Conservation (phyloP, 495 filamentous ascomycete genomes). For the Trichocladium antarcticum region DNA sequence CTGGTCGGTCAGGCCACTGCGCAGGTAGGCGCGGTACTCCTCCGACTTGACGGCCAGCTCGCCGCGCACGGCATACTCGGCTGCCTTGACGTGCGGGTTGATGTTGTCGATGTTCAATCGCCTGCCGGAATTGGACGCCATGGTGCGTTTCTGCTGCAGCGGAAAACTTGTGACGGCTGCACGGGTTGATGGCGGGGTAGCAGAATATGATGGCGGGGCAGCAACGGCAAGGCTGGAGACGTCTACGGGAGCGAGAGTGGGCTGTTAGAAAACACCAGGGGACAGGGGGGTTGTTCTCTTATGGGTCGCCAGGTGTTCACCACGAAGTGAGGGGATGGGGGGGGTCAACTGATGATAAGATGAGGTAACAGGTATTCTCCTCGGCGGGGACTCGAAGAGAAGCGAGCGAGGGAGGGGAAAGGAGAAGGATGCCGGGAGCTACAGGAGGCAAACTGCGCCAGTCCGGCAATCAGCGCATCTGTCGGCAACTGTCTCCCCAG, state of each 20-base stretch:
- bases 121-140: slow-evolving; percentile 27
- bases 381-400: neutral
- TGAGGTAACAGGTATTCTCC: neutral
- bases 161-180: neutral
- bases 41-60: slow-evolving; percentile 87
- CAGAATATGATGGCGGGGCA: slow-evolving; percentile 17
- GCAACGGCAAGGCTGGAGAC: slow-evolving; percentile 8
- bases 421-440: neutral
- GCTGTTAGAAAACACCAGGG: slow-evolving; percentile 10
- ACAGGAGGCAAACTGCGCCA: neutral
- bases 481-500: slow-evolving; percentile 5
- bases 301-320: neutral
- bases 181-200: slow-evolving; percentile 9
- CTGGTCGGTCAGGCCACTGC: slow-evolving; percentile 35
- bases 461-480: slow-evolving; percentile 9
- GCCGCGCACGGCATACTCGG: slow-evolving; percentile 93
- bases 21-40: slow-evolving; percentile 65
- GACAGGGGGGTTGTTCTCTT: slow-evolving; percentile 1
- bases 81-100: slow-evolving; percentile 71
- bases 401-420: neutral
- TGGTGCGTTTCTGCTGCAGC: slow-evolving; percentile 20
- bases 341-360: neutral
- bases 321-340: neutral
- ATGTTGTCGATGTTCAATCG: slow-evolving; percentile 78
- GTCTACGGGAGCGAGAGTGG: slow-evolving; percentile 7